Evolutionary conservation across 805 yeast species (phyloP).

Genomic region (Barnettozyma botsteinii): DNA sequence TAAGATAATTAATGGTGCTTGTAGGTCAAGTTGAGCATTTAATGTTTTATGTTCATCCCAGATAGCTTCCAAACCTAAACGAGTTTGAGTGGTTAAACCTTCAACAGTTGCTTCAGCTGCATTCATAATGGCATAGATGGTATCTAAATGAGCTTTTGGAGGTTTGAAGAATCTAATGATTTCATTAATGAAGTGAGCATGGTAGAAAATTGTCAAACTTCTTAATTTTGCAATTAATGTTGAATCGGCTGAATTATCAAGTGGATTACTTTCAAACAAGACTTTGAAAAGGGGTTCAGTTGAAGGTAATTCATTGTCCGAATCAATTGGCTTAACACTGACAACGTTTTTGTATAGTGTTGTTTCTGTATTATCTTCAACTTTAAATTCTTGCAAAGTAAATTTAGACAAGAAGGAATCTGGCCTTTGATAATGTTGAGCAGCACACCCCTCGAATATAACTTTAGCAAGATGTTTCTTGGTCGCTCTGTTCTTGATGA

Average conservation of each 20-base stretch:
- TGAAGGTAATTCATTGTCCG: constrained; percentile 30
- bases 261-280: constrained; percentile 80
- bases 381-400: constrained; percentile 71
- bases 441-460: constrained; percentile 74
- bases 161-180: constrained; percentile 76
- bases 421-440: constrained; percentile 68
- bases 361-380: constrained; percentile 79
- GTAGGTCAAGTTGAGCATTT: constrained; percentile 79
- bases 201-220: constrained; percentile 87
- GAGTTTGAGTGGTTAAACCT: constrained; percentile 81
- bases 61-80: constrained; percentile 89
- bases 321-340: constrained; percentile 62
- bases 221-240: constrained; percentile 64
- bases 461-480: constrained; percentile 61
- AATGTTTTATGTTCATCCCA: constrained; percentile 91
- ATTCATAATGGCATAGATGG: constrained; percentile 82
- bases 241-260: constrained; percentile 80
- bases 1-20: constrained; percentile 84
- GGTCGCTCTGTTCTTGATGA: constrained; percentile 37
- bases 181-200: constrained; percentile 75
- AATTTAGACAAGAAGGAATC: constrained; percentile 70
- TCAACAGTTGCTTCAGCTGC: constrained; percentile 96
- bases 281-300: constrained; percentile 72
- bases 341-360: constrained; percentile 85
- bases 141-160: constrained; percentile 78